Conservation (phyloP, 2,329 filamentous ascomycete genomes). For the Apiospora rasikravindrae region DNA sequence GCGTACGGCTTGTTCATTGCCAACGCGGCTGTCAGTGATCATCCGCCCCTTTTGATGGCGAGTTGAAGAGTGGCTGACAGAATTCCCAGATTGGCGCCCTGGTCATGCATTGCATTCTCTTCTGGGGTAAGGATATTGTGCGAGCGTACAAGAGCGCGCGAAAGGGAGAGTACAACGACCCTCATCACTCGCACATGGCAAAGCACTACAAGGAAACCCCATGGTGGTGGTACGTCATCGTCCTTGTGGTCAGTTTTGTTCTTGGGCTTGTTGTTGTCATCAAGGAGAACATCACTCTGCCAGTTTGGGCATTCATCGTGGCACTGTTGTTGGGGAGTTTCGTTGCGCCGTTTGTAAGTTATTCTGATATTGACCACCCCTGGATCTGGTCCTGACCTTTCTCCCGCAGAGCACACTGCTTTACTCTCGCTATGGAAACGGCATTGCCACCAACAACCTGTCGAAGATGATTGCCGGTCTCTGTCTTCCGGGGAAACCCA, state of each 20-base stretch:
- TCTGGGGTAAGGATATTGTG: slow-evolving; percentile 60
- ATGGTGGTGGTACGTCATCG: slow-evolving; percentile 52
- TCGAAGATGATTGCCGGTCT: slow-evolving; percentile 63
- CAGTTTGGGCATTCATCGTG: slow-evolving; percentile 53
- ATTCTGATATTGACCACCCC: background rate
- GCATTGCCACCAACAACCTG: slow-evolving; percentile 63
- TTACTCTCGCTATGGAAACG: slow-evolving; percentile 59
- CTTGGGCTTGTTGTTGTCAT: slow-evolving; percentile 52
- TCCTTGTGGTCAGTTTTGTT: slow-evolving; percentile 51
- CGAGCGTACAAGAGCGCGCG: slow-evolving; percentile 52
- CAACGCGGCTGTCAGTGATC: slow-evolving; percentile 56
- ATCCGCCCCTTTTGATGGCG: slow-evolving; percentile 18
- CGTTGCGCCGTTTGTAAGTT: slow-evolving; percentile 55
- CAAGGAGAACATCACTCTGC: slow-evolving; percentile 52
- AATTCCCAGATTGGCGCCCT: slow-evolving; percentile 57
- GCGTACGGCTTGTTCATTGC: slow-evolving; percentile 61
- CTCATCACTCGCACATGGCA: slow-evolving; percentile 57
- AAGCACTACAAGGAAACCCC: slow-evolving; percentile 57
- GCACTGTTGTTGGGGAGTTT: slow-evolving; percentile 49
- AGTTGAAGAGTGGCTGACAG: background rate
- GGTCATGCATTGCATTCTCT: slow-evolving; percentile 56
- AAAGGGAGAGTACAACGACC: slow-evolving; percentile 50
- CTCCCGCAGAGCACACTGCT: slow-evolving; percentile 52
- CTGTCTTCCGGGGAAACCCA: slow-evolving; percentile 53
- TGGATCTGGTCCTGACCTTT: slow-evolving; percentile 21